phyloP scores from a whole-genome alignment of 805 yeast species.

The Pichia phayaonensis region DNA sequence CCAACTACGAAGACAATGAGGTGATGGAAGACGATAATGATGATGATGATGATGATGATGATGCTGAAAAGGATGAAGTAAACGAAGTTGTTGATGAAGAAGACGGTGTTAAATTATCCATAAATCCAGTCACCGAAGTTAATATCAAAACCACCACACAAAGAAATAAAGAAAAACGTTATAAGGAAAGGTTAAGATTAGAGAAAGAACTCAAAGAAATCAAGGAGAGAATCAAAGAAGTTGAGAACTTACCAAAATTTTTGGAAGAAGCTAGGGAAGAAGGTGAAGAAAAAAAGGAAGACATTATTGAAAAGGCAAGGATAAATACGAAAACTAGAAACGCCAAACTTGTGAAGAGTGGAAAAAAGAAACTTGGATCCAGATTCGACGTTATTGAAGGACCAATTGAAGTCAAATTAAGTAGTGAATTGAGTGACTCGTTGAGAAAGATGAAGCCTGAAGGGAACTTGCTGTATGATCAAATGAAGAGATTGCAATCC shows the following conservation, averaged over 20 bases:
- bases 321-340: slow-evolving; percentile 14
- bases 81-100: slow-evolving; percentile 29
- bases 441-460: slow-evolving; percentile 82
- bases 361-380: slow-evolving; percentile 33
- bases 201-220: slow-evolving; percentile 47
- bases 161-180: slow-evolving; percentile 63
- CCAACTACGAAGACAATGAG: slow-evolving; percentile 52
- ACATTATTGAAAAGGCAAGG: slow-evolving; percentile 2
- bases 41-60: slow-evolving; percentile 32
- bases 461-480: slow-evolving; percentile 78
- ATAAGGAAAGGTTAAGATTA: slow-evolving; percentile 49
- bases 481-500: slow-evolving; percentile 73
- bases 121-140: slow-evolving; percentile 59
- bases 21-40: slow-evolving; percentile 37
- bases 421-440: slow-evolving; percentile 83
- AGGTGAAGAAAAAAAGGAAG: background rate
- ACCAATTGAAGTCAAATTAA: slow-evolving; percentile 68
- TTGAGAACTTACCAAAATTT: slow-evolving; percentile 44
- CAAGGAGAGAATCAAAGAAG: slow-evolving; percentile 52
- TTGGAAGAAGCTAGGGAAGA: slow-evolving; percentile 18
- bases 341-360: slow-evolving; percentile 22
- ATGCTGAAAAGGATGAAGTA: slow-evolving; percentile 26
- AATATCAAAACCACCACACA: slow-evolving; percentile 72
- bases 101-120: slow-evolving; percentile 40
- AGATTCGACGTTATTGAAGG: slow-evolving; percentile 36